phyloP scores from a whole-genome alignment of 2,329 filamentous ascomycete genomes.

The Alternaria consortialis region DNA sequence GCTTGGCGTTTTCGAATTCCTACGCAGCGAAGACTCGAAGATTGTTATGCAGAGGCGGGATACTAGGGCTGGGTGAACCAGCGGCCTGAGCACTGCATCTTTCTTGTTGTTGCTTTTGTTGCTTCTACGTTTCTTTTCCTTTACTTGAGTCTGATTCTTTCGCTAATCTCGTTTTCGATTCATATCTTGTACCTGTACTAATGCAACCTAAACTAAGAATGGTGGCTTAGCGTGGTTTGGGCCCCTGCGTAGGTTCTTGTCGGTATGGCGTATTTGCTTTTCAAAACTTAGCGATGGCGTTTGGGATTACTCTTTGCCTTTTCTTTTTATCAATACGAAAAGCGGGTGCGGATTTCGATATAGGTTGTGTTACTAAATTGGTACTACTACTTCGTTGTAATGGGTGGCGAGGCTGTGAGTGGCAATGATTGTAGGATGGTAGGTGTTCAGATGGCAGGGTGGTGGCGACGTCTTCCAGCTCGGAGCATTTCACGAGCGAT shows the following conservation, averaged over 20 bases:
- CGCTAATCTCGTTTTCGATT: conserved; percentile 4
- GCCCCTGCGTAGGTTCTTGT: neutral
- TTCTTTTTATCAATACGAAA: neutral
- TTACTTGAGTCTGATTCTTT: neutral
- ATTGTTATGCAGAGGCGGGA: conserved; percentile 43
- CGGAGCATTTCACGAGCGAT: neutral
- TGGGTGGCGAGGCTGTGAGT: neutral
- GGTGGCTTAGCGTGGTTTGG: conserved; percentile 3
- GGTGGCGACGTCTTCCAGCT: neutral
- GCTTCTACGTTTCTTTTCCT: neutral
- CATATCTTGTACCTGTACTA: conserved; percentile 1
- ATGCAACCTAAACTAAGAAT: conserved; percentile 15
- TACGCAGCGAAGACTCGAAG: conserved; percentile 42
- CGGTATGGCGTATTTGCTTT: neutral
- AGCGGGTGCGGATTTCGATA: neutral
- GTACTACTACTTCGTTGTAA: conserved; percentile 12
- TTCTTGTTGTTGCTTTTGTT: neutral
- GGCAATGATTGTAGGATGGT: neutral
- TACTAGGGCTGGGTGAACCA: conserved; percentile 10
- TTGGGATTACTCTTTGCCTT: conserved; percentile 9
- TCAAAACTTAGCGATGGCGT: conserved; percentile 39
- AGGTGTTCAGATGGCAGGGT: neutral
- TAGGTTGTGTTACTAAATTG: conserved; percentile 14
- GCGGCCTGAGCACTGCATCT: neutral
- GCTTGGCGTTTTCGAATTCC: conserved; percentile 42